phyloP scores from a whole-genome alignment of 257 asterid species.

The Rhazya stricta region DNA sequence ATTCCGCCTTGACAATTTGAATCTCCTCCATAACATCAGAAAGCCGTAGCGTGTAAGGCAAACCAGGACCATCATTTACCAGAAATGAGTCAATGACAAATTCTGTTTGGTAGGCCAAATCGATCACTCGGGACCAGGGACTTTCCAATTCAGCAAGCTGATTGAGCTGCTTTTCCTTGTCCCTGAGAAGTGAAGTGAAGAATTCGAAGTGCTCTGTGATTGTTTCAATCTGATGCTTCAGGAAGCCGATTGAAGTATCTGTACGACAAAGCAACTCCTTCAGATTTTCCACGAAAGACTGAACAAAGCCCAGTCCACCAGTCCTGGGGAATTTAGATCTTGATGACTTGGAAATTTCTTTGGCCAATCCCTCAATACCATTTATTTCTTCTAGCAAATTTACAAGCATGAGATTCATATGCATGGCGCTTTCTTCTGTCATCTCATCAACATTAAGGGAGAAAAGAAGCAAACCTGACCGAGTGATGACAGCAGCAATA shows the following conservation, averaged over 20 bases:
- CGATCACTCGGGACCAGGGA: too few species aligned
- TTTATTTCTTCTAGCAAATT: too few species aligned
- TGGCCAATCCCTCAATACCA: too few species aligned
- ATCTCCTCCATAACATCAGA: too few species aligned
- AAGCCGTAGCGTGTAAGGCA: too few species aligned
- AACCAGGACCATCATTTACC: too few species aligned
- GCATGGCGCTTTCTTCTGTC: too few species aligned
- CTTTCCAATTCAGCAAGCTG: neutral
- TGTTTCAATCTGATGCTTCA: neutral
- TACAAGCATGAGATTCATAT: too few species aligned
- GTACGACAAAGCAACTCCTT: neutral
- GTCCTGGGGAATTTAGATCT: neutral
- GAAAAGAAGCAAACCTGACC: neutral
- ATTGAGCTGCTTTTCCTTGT: neutral
- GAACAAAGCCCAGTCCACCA: neutral
- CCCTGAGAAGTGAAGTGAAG: neutral
- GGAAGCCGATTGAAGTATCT: neutral
- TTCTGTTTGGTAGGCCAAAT: neutral
- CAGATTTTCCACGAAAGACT: neutral
- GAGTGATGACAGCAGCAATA: constrained; percentile 1
- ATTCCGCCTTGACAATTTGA: neutral
- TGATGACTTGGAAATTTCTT: too few species aligned
- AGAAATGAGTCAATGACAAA: neutral
- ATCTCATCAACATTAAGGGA: too few species aligned
- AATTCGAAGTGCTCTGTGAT: too few species aligned